phyloP scores from a whole-genome alignment of 495 filamentous ascomycete species.

The Penicillium cataractarum region DNA sequence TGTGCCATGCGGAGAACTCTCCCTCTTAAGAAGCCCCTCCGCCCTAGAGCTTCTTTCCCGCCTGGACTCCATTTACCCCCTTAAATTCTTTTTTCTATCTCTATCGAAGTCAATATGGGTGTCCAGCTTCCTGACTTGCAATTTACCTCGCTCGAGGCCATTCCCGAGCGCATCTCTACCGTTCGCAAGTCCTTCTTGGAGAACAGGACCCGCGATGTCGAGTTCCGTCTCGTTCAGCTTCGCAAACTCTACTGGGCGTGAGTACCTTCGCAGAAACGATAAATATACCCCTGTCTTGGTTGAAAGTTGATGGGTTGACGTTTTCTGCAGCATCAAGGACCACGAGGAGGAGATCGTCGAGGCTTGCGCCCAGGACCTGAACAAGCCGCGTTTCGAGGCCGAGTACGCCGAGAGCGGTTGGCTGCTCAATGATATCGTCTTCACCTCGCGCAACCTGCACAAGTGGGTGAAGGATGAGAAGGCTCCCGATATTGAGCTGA shows the following conservation, averaged over 20 bases:
- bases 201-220: slow-evolving; percentile 78
- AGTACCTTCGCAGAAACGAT: slow-evolving; percentile 18
- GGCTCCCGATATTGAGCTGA: slow-evolving; percentile 67
- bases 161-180: slow-evolving; percentile 60
- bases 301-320: not conserved
- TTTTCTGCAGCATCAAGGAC: slow-evolving; percentile 63
- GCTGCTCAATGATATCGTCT: slow-evolving; percentile 77
- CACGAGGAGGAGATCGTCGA: slow-evolving; percentile 67
- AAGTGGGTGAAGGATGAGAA: slow-evolving; percentile 83
- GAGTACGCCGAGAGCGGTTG: slow-evolving; percentile 71
- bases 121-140: slow-evolving; percentile 58
- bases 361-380: slow-evolving; percentile 73
- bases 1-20: slow-evolving; percentile 31
- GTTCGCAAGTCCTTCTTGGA: slow-evolving; percentile 68
- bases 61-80: too few species aligned
- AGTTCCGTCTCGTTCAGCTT: slow-evolving; percentile 82
- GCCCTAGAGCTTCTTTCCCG: not conserved
- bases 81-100: slow-evolving; percentile 7
- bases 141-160: slow-evolving; percentile 66
- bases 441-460: slow-evolving; percentile 72
- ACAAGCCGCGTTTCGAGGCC: slow-evolving; percentile 72
- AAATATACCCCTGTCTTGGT: not conserved
- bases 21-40: not conserved
- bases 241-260: slow-evolving; percentile 92
- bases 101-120: slow-evolving; percentile 24